phyloP scores from a whole-genome alignment of 345 rosid genomes.

The Melaleuca alternifolia region DNA sequence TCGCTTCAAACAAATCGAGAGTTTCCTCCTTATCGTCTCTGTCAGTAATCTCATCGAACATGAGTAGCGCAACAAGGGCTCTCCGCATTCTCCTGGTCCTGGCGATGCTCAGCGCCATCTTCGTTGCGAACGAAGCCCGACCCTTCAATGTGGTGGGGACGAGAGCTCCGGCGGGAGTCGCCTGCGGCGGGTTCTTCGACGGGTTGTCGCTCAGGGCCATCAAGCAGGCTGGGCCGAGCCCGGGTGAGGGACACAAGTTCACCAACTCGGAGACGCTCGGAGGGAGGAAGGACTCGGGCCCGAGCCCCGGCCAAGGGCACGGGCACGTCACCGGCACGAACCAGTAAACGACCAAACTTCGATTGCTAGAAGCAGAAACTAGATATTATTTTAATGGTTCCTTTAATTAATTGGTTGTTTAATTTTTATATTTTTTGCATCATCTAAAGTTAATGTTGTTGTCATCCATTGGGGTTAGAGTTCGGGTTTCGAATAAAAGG shows the following conservation, averaged over 20 bases:
- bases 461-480: neutral
- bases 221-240: slow-evolving; percentile 11
- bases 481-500: neutral
- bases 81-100: neutral
- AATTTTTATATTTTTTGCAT: neutral
- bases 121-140: slow-evolving; percentile 2
- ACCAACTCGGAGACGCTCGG: neutral
- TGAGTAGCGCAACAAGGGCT: neutral
- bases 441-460: neutral
- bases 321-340: neutral
- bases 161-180: neutral
- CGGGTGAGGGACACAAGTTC: slow-evolving; percentile 6
- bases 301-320: slow-evolving; percentile 13
- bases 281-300: slow-evolving; percentile 6
- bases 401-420: neutral
- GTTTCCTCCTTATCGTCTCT: neutral
- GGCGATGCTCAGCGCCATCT: neutral
- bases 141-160: neutral
- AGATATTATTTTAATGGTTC: neutral
- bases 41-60: neutral
- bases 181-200: neutral
- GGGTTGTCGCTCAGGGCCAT: slow-evolving; percentile 2
- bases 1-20: neutral
- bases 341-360: neutral
- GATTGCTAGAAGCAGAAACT: neutral